A percentile compares a stretch with the other conserved stretches of the same genome.
Conservation (phyloP, 73 alveolate species). For the Paramecium primaurelia region DNA sequence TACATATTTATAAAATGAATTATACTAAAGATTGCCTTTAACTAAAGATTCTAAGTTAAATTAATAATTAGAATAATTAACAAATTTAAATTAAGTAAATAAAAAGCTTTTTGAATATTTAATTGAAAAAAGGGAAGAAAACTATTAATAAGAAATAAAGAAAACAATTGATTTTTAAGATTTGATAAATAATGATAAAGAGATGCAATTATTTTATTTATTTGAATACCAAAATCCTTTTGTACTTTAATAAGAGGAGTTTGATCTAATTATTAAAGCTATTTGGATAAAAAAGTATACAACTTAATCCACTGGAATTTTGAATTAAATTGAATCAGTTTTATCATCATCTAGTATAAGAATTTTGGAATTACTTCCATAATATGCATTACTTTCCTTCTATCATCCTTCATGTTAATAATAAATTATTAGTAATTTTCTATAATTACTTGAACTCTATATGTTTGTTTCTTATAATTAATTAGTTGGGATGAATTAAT, state of each 20-base stretch:
- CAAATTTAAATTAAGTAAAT: neutral
- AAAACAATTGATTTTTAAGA: neutral
- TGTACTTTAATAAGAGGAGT: neutral
- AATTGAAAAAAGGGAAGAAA: conserved; percentile 12
- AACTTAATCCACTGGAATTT: neutral
- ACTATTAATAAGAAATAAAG: neutral
- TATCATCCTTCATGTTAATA: neutral
- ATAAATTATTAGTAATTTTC: neutral
- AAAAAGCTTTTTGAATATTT: neutral
- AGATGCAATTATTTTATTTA: neutral
- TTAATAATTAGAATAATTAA: neutral
- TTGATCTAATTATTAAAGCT: neutral
- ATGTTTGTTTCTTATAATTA: neutral
- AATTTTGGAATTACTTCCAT: neutral
- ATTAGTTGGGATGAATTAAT: neutral
- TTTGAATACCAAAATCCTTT: conserved; percentile 43
- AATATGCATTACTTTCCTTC: neutral
- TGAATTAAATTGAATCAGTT: neutral
- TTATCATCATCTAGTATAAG: conserved; percentile 9
- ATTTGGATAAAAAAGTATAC: neutral
- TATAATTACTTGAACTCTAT: neutral
- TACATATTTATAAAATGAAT: conserved; percentile 23
- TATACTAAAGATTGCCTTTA: conserved; percentile 18
- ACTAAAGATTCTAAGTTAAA: neutral
- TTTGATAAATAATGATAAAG: conserved; percentile 9